phyloP scores from a whole-genome alignment of 371 early-diverging fungal genomes.

The Entomophthora muscae region DNA sequence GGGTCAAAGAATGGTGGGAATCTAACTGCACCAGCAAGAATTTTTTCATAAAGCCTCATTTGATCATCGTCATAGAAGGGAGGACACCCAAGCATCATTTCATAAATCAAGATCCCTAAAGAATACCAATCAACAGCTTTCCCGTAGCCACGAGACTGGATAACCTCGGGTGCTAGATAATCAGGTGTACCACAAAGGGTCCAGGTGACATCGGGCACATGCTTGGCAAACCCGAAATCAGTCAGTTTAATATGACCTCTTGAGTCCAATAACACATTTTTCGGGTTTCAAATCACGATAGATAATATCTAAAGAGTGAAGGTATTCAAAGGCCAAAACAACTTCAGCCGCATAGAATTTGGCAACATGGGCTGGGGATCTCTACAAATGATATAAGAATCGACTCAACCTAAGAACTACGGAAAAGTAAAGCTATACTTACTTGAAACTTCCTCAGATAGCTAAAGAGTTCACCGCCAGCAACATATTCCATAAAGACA shows the following conservation, averaged over 20 bases:
- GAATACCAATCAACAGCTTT: slow-evolving; percentile 96
- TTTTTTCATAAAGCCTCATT: slow-evolving; percentile 85
- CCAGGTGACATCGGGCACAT: slow-evolving; percentile 87
- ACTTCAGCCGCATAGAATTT: slow-evolving; percentile 64
- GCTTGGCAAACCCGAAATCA: slow-evolving; percentile 98
- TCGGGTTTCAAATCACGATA: slow-evolving; percentile 94
- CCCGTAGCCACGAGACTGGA: slow-evolving; percentile 88
- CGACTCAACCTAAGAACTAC: neutral
- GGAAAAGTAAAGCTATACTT: slow-evolving; percentile 12
- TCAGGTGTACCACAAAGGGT: slow-evolving; percentile 98
- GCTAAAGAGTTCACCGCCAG: slow-evolving; percentile 89
- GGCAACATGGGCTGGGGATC: slow-evolving; percentile 80
- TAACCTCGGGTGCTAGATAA: slow-evolving; percentile 96
- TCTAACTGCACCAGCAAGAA: slow-evolving; percentile 30
- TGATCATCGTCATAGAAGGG: slow-evolving; percentile 96
- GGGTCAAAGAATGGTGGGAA: slow-evolving; percentile 53
- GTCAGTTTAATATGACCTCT: slow-evolving; percentile 96
- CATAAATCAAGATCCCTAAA: slow-evolving; percentile 88
- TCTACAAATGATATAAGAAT: slow-evolving; percentile 16
- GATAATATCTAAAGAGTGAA: slow-evolving; percentile 78
- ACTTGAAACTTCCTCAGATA: slow-evolving; percentile 47
- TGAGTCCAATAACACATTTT: slow-evolving; percentile 77
- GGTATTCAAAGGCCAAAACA: slow-evolving; percentile 61
- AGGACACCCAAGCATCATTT: slow-evolving; percentile 83
- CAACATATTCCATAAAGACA: slow-evolving; percentile 86